Evolutionary conservation across 495 filamentous ascomycete genomes (phyloP).

Genomic region (Annulohypoxylon maeteangense): DNA sequence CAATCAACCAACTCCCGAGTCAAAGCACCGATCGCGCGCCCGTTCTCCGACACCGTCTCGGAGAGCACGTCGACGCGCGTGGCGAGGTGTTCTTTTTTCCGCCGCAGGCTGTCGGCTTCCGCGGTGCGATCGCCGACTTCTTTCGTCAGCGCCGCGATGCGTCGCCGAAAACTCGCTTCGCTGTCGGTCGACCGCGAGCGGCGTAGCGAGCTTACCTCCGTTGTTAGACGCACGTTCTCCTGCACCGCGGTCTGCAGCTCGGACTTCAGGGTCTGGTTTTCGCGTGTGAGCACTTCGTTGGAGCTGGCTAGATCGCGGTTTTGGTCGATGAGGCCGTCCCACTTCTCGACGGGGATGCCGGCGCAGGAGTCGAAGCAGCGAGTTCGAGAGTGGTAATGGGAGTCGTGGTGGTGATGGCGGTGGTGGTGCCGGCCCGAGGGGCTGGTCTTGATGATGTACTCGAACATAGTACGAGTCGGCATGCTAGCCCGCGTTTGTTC

Average conservation of each 20-base stretch:
- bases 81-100: conserved; percentile 15
- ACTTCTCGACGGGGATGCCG: conserved; percentile 38
- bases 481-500: not conserved
- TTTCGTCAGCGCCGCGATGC: conserved; percentile 23
- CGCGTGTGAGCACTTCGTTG: conserved; percentile 34
- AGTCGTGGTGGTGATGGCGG: conserved; percentile 29
- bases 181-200: conserved; percentile 26
- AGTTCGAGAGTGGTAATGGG: too few relatives aligned
- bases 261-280: conserved; percentile 42
- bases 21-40: not conserved
- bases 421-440: conserved; percentile 31
- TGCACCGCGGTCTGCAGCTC: conserved; percentile 23
- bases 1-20: not conserved
- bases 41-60: conserved; percentile 24
- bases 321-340: conserved; percentile 36
- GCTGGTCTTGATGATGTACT: conserved; percentile 32
- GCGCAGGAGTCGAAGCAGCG: too few relatives aligned
- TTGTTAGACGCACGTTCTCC: conserved; percentile 28
- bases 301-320: conserved; percentile 28
- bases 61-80: conserved; percentile 29
- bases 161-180: conserved; percentile 25
- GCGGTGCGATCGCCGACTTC: conserved; percentile 37
- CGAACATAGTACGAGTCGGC: conserved; percentile 32
- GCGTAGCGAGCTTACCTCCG: conserved; percentile 27
- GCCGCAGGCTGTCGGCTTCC: conserved; percentile 25